Evolutionary conservation across 192 early-diverging fungal genomes (phyloP).

Genomic region (Coemansia furcata): DNA sequence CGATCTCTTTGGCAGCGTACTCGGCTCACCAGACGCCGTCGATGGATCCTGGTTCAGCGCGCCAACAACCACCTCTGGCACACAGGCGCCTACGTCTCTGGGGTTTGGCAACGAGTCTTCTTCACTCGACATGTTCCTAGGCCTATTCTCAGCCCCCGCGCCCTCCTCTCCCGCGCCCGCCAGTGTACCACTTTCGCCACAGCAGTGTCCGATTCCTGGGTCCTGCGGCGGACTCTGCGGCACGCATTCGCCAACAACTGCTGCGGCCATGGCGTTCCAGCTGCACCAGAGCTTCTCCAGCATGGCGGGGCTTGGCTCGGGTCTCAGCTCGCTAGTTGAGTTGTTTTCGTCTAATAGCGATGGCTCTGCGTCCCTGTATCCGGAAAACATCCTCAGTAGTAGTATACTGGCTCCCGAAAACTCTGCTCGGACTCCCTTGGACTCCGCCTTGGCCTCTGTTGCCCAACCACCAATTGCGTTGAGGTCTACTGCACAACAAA

Average conservation of each 20-base stretch:
- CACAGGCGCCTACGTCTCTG: neutral
- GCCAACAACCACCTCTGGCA: neutral
- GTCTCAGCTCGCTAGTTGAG: slow-evolving; percentile 26
- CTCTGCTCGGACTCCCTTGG: neutral
- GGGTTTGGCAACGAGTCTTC: neutral
- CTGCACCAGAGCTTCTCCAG: slow-evolving; percentile 21
- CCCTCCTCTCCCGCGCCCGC: neutral
- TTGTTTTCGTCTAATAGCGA: slow-evolving; percentile 32
- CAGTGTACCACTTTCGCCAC: neutral
- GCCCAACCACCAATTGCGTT: neutral
- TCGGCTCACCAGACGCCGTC: neutral
- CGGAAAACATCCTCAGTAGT: slow-evolving; percentile 33
- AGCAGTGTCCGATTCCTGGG: slow-evolving; percentile 15
- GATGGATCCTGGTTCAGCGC: neutral
- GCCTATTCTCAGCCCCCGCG: neutral
- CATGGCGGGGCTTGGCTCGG: slow-evolving; percentile 34
- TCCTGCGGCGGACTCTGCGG: slow-evolving; percentile 31
- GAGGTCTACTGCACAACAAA: neutral
- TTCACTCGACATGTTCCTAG: neutral
- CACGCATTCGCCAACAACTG: slow-evolving; percentile 22
- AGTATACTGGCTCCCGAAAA: slow-evolving; percentile 25
- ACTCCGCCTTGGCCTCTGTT: neutral
- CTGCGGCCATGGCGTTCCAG: slow-evolving; percentile 13
- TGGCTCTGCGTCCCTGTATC: slow-evolving; percentile 26
- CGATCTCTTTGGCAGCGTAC: neutral